Evolutionary conservation across 441 rosid genomes (phyloP), one percentile per base, ranked within the genome.

Genomic region (Erysimum cheiri): DNA sequence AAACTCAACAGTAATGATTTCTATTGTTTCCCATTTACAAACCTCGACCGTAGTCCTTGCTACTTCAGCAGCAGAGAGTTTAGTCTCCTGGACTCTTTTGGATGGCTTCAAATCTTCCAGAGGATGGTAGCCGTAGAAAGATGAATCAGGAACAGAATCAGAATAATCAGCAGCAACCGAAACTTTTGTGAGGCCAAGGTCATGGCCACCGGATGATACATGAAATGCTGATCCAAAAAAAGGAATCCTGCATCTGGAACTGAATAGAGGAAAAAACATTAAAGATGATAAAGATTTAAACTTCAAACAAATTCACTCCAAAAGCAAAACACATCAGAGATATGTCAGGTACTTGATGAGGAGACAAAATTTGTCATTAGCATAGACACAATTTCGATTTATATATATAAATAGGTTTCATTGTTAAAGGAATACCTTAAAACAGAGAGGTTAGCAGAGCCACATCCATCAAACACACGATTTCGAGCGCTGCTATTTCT

Each of bases 141-240:
- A 85, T 47, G 98, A 89, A 70, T 93, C 93, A 9, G 97, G 91
- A 77, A 89, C 87, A 11, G 93, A 93, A 80, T 91, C 98, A 14
- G 96, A 82, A 76, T 87, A 93, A 83, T 93, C 96, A 19, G 97
- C 97, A 70, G 97, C 97, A 80, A 93, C 98, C 6, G 91, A 84
- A 78, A 86, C 93, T 82, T 87, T 93, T 41, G 86, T 82, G 69
- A 71, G 87, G 77, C 87, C 80, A 65, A 79, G 83, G 60, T 89
- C 88, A 74, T 72, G 85, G 11, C 88, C 85, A 43, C 69, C 69
- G 40, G 84, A 69, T 59, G 85, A 73, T 84, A 90, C 82, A 67
- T 77, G 86, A 64, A 77, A 81, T 39, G 84, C 63, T 55, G 85
- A 81, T 75, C 93, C 88, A 15, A 77, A 80, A 62, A 75, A 70